A percentile compares a stretch with the other conserved stretches of the same genome.
Conservation (phyloP, 352 stramenopile genomes). For the Thalassiosira ordinaria region DNA sequence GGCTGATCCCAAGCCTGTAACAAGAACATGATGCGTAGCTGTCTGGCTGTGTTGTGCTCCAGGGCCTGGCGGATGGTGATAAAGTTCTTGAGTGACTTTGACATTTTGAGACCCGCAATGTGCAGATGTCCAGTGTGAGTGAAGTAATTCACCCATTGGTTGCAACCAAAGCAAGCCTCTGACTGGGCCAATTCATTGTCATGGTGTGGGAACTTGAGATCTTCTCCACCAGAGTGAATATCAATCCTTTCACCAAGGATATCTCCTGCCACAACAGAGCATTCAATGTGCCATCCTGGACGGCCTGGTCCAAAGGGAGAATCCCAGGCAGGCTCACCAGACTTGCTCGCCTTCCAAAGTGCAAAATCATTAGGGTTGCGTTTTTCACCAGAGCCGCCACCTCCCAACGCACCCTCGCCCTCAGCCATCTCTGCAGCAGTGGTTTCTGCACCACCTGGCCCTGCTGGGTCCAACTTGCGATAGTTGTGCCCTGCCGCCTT, state of each 20-base stretch:
- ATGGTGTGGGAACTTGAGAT: constrained; percentile 98
- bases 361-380: constrained; percentile 94
- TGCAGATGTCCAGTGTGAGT: constrained; percentile 98
- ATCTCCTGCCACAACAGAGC: constrained; percentile 93
- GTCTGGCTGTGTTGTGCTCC: constrained; percentile 77
- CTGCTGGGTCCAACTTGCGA: constrained; percentile 92
- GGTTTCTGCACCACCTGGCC: constrained; percentile 88
- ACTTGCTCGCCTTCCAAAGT: constrained; percentile 96
- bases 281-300: constrained; percentile 99
- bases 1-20: constrained; percentile 81
- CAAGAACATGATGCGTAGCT: constrained; percentile 85
- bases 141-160: constrained; percentile 98
- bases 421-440: constrained; percentile 91
- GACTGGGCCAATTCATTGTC: constrained; percentile 98
- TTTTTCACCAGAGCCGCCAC: constrained; percentile 89
- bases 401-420: constrained; percentile 87
- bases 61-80: constrained; percentile 91
- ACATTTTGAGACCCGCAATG: constrained; percentile 99
- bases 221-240: constrained; percentile 96
- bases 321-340: constrained; percentile 92
- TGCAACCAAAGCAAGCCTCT: constrained; percentile 78
- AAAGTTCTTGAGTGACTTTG: constrained; percentile 99
- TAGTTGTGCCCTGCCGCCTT: constrained; percentile 89
- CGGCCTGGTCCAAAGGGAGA: constrained; percentile 94
- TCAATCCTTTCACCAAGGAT: constrained; percentile 91